phyloP scores from a whole-genome alignment of 305 asterid genomes.

The Fraxinus baroniana region DNA sequence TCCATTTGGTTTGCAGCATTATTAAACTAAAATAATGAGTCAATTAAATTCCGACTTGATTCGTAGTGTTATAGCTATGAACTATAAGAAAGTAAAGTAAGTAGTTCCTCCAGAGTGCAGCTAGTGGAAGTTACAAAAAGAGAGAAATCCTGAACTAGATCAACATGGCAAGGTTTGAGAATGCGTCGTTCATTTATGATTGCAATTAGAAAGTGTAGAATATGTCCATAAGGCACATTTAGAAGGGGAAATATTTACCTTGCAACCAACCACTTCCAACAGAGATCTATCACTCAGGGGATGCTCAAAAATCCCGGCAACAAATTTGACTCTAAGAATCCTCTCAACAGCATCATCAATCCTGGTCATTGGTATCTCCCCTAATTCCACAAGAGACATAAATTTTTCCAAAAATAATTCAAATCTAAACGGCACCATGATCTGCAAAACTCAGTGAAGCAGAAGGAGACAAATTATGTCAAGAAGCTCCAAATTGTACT shows the following conservation, averaged over 20 bases:
- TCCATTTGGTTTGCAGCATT: not conserved
- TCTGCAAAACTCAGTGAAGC: constrained; percentile 48
- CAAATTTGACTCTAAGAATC: constrained; percentile 84
- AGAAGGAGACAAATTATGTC: constrained; percentile 12
- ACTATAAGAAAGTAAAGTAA: constrained; percentile 7
- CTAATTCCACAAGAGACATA: constrained; percentile 67
- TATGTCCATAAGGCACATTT: constrained; percentile 1
- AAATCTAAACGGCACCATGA: constrained; percentile 90
- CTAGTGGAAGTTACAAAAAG: not conserved
- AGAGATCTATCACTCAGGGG: constrained; percentile 79
- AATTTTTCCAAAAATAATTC: constrained; percentile 77
- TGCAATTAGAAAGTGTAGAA: not conserved
- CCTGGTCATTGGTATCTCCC: constrained; percentile 78
- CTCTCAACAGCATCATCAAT: constrained; percentile 93
- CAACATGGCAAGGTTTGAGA: not conserved
- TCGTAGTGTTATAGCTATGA: not conserved
- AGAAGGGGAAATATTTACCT: constrained; percentile 47
- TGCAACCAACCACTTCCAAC: constrained; percentile 78
- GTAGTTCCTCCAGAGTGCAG: constrained; percentile 5
- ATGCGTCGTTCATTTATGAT: constrained; percentile 11
- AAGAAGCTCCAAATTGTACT: constrained; percentile 1
- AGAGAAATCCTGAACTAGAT: not conserved
- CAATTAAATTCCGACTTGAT: not conserved
- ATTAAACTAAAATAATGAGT: not conserved
- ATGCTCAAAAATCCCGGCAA: constrained; percentile 79